Evolutionary conservation across 768 basidiomycete species (phyloP).

Genomic region (Rhodocollybia butyracea): DNA sequence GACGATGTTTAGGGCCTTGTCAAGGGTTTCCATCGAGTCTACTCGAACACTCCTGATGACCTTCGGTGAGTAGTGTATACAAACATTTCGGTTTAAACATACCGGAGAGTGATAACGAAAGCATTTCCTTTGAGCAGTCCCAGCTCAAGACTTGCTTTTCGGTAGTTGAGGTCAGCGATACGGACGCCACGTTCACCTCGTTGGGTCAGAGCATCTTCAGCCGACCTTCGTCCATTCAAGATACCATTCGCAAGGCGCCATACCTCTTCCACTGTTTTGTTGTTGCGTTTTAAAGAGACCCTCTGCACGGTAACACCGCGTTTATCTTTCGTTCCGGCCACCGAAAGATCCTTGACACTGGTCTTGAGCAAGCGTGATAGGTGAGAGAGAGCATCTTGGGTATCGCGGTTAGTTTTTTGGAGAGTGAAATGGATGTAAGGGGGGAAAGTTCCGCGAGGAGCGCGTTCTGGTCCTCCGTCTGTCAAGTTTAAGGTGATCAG

Average conservation of each 20-base stretch:
- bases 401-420: conserved; percentile 97
- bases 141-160: conserved; percentile 78
- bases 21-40: conserved; percentile 66
- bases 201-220: conserved; percentile 55
- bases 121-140: conserved; percentile 97
- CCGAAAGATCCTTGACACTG: conserved; percentile 75
- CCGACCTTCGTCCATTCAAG: conserved; percentile 46
- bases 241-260: conserved; percentile 82
- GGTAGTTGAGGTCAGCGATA: conserved; percentile 85
- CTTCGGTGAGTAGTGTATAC: neutral
- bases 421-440: conserved; percentile 95
- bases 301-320: conserved; percentile 95
- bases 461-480: conserved; percentile 30
- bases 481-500: neutral
- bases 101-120: conserved; percentile 94
- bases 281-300: conserved; percentile 75
- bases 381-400: conserved; percentile 86
- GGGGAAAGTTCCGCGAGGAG: conserved; percentile 64
- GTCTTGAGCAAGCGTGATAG: conserved; percentile 77
- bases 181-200: conserved; percentile 89
- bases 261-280: conserved; percentile 75
- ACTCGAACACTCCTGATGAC: conserved; percentile 78
- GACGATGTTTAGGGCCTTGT: conserved; percentile 72
- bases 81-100: conserved; percentile 14
- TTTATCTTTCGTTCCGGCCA: conserved; percentile 98